Percentiles rank a stretch among this genome's conserved stretches.
phyloP scores from a whole-genome alignment of 306 rosid genomes.

The Cucurbita moschata region DNA sequence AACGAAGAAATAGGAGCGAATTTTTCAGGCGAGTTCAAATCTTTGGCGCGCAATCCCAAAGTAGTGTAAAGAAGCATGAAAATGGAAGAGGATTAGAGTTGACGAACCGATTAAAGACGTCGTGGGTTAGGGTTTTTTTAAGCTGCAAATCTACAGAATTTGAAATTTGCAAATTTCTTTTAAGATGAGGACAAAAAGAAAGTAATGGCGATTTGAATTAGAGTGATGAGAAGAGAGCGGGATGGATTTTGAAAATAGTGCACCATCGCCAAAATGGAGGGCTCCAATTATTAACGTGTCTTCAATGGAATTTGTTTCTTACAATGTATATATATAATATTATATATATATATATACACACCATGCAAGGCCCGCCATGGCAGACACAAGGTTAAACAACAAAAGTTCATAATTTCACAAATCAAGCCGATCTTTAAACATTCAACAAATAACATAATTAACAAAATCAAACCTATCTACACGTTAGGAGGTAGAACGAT shows the following conservation, averaged over 20 bases:
- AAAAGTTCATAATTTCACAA: no score
- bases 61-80: not conserved
- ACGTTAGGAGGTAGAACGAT: no score
- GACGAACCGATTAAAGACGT: not conserved
- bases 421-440: no score
- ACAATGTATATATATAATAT: no score
- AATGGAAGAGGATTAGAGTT: not conserved
- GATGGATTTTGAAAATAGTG: slow-evolving; percentile 1
- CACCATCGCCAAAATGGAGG: not conserved
- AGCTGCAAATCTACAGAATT: not conserved
- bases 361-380: no score
- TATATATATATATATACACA: no score
- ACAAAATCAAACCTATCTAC: no score
- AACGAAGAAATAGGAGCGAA: not conserved
- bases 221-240: slow-evolving; percentile 1
- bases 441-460: no score
- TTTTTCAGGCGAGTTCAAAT: not conserved
- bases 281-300: not conserved
- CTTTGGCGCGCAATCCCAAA: not conserved
- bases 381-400: no score
- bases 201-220: slow-evolving; percentile 1
- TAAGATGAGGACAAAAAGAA: not conserved
- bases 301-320: not conserved
- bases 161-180: not conserved
- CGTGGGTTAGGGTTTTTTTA: not conserved